Base-by-base conservation (phyloP, 2,329 filamentous ascomycete genomes). In the Ceratocystiopsis brevicomis region DNA sequence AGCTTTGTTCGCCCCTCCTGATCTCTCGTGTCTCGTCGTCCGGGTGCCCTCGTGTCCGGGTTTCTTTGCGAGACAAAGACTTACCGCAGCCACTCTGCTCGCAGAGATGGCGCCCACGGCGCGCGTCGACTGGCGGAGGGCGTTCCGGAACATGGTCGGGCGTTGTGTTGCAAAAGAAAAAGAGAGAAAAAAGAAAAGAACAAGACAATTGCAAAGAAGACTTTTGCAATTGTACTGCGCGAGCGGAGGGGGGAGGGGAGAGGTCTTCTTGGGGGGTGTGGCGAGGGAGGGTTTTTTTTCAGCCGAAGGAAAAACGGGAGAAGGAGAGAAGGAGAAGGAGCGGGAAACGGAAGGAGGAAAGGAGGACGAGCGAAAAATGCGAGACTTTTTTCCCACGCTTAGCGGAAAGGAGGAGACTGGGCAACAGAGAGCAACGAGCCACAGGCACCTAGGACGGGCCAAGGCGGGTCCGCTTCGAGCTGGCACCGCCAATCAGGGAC, bases 51-150 rank as follows among this genome's bases (percentile, higher is more conserved):
- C 21, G 18, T 34, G 30, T 19, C 37, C 30, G 21, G 17, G 30
- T 25, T 38, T 41, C 39, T 21, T 21, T 39, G 34, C 17, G 38
- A 41, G 36, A 32, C 2, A 30, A 35, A 37, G 64, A 92, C 88
- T 81, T 87, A 96, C 90, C 70, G 79, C 81, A 67, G 80, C 80
- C 71, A 92, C 78, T 76, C 86, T 84, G 75, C 84, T 78, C 62
- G 84, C 82, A 80, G 85, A 84, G 71, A 92, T 77, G 71, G 84
- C 85, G 72, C 84, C 82, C 69, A 88, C 83, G 68, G 83, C 81
- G 74, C 87, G 86, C 73, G 81, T 81, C 67, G 86, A 92, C 76
- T 93, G 86, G 73, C 87, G 79, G 71, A 96, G 76, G 73, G 88
- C 87, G 79, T 83, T 93, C 72, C 88, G 85, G 77, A 95, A 93